Evolutionary conservation across 2,329 filamentous ascomycete species (phyloP), one percentile per base, ranked within the genome.

Genomic region (Fusarium sp.): DNA sequence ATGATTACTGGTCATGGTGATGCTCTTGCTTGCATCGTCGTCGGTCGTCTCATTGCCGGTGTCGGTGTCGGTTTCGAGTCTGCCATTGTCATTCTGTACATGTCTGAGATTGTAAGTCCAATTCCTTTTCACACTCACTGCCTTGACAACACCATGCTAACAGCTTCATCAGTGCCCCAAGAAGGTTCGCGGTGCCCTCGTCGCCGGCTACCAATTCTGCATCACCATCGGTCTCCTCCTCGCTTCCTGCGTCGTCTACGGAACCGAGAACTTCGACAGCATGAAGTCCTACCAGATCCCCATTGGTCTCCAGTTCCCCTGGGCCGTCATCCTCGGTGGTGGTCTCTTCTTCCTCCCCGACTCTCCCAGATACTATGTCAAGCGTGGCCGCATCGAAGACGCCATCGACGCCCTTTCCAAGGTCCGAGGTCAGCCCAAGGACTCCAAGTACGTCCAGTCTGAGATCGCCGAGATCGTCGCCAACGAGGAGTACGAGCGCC

Each of bases 401-500:
- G 72, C 72, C 28, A 64, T 73, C 4, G 72, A 73, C 3, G 72
- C 72, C 22, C 72, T 74, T 4, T 1, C 72, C 35, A 55, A 47
- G 5, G 72, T 74, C 24, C 72, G 72, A 47, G 72, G 72, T 20
- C 72, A 75, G 54, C 72, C 72, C 58, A 70, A 63, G 64, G 72
- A 75, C 54, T 75, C 72, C 47, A 75, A 74, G 69, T 75, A 66
- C 8, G 72, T 74, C 51, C 72, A 74, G 72, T 58, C 61, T 45
- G 72, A 75, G 60, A 62, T 74, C 22, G 72, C 72, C 36, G 72
- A 74, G 72, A 74, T 98, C 75, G 88, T 96, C 68, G 94, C 94
- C 86, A 97, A 97, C 87, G 90, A 96, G 83, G 93, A 94, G 84
- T 95, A 96, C 81, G 95, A 97, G 87, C 87, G 72, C 39, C 62